Percentiles rank a stretch among this genome's conserved stretches.
phyloP scores from a whole-genome alignment of 148 eudicot species.

The Amaranthus cruentus region DNA sequence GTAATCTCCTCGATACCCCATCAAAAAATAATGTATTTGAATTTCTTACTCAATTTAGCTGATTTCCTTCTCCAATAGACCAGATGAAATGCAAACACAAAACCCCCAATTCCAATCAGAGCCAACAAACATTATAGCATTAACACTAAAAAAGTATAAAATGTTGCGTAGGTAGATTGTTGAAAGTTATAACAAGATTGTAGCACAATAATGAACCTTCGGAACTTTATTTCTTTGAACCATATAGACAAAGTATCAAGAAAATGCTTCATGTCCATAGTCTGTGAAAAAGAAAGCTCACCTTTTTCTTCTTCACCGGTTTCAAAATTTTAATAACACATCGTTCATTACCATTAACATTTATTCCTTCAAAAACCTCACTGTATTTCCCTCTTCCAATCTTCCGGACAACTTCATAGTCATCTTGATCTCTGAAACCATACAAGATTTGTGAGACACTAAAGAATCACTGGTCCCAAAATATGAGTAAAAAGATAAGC shows the following conservation, averaged over 20 bases:
- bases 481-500: conserved; percentile 7
- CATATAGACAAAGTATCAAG: not conserved
- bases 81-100: too few relatives aligned
- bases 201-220: not conserved
- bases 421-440: conserved; percentile 77
- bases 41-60: not conserved
- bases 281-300: conserved; percentile 22
- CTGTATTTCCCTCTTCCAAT: conserved; percentile 98
- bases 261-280: not conserved
- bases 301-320: conserved; percentile 98
- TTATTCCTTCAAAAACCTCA: conserved; percentile 94
- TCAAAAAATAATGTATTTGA: not conserved
- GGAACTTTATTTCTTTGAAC: not conserved
- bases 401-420: conserved; percentile 96
- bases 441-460: not conserved
- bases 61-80: too few relatives aligned
- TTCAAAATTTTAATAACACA: conserved; percentile 92
- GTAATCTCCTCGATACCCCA: not conserved
- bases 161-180: not conserved
- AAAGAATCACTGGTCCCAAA: not conserved
- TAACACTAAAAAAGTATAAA: too few relatives aligned
- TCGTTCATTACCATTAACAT: conserved; percentile 72
- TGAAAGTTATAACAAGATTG: not conserved
- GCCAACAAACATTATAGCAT: not conserved
- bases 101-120: not conserved